These are phyloP conservation scores for Achaetomium macrosporum DNA, from an alignment of 2,329 filamentous ascomycete genomes.

Conservation along the genomic window DNA sequence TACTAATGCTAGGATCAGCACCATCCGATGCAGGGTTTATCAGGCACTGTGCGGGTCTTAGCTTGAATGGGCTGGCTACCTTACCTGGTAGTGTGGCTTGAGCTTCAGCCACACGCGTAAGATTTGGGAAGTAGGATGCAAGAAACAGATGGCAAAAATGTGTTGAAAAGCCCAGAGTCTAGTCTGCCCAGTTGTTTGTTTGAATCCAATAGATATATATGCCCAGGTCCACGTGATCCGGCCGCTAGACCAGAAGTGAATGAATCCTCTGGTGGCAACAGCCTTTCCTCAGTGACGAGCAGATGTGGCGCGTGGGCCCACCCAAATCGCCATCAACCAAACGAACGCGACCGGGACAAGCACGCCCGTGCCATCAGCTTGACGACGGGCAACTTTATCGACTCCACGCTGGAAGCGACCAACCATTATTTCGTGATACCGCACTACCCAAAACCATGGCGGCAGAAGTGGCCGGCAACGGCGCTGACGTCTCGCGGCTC, in stretches of 20 bases:
- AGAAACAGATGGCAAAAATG: too few relatives aligned
- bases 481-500: slow-evolving; percentile 27
- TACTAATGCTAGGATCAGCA: slow-evolving; percentile 11
- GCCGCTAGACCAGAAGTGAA: too few relatives aligned
- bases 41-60: slow-evolving; percentile 14
- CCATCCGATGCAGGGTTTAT: slow-evolving; percentile 14
- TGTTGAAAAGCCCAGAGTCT: too few relatives aligned
- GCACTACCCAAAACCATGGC: slow-evolving; percentile 21
- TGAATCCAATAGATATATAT: too few relatives aligned
- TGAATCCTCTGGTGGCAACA: too few relatives aligned
- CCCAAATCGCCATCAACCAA: not conserved
- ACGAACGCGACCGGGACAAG: slow-evolving; percentile 1
- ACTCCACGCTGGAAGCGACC: too few relatives aligned
- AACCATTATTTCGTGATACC: not conserved
- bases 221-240: too few relatives aligned
- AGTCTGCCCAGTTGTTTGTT: too few relatives aligned
- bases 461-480: slow-evolving; percentile 27
- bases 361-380: not conserved
- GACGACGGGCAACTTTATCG: not conserved
- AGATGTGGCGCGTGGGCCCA: too few relatives aligned
- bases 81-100: slow-evolving; percentile 10
- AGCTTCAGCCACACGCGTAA: slow-evolving; percentile 20
- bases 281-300: too few relatives aligned
- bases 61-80: too few relatives aligned
- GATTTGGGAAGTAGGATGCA: not conserved